Evolutionary conservation across 75 land plant species (phyloP).

Genomic region (Cryptomeria japonica): DNA sequence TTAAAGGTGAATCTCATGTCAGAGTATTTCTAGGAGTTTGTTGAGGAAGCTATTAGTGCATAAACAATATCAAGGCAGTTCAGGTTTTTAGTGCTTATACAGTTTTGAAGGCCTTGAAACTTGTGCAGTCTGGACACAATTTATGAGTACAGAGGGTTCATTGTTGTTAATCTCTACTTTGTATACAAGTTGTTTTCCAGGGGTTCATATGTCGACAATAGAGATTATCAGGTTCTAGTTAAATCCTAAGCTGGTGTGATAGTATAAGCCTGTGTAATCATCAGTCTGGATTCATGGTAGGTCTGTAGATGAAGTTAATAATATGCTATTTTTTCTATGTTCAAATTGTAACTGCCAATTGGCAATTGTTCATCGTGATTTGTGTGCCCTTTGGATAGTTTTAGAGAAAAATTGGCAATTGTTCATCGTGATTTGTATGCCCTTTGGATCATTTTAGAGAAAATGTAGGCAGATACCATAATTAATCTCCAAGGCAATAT

Average conservation of each 20-base stretch:
- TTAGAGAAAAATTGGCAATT: too few species aligned
- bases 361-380: background rate
- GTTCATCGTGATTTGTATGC: constrained; percentile 2
- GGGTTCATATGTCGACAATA: background rate
- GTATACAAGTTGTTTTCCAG: constrained; percentile 11
- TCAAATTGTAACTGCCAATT: constrained; percentile 8
- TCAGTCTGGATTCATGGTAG: constrained; percentile 1
- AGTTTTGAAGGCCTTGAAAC: constrained; percentile 6
- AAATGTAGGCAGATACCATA: background rate
- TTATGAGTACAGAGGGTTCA: constrained; percentile 9
- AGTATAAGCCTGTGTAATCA: background rate
- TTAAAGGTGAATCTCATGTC: constrained; percentile 8
- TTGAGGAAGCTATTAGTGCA: background rate
- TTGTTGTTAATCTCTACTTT: constrained; percentile 8
- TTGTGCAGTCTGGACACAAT: background rate
- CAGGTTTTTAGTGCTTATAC: background rate
- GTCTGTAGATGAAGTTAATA: background rate
- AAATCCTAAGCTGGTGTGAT: constrained; percentile 6
- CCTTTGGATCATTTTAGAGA: background rate
- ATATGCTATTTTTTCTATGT: background rate
- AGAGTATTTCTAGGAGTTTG: background rate
- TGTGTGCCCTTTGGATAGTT: too few species aligned
- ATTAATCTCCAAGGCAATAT: background rate
- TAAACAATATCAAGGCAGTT: background rate
- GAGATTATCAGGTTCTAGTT: background rate